phyloP scores from a whole-genome alignment of 306 rosid species.

The Corylus americana region DNA sequence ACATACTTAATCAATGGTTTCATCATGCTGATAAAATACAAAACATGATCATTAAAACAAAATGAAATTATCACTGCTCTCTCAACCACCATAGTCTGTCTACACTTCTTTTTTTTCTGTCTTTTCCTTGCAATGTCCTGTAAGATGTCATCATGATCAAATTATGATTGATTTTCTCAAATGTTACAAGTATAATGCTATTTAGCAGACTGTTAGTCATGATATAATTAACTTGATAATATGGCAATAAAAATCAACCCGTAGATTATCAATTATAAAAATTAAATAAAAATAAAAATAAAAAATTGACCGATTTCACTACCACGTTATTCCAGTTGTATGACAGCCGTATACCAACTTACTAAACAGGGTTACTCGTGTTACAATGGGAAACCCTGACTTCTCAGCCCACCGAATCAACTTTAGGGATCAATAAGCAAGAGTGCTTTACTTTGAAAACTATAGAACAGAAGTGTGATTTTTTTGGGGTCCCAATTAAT shows the following conservation, averaged over 20 bases:
- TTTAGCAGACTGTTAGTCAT: too few relatives aligned
- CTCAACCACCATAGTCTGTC: background rate
- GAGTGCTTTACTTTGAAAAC: conserved; percentile 11
- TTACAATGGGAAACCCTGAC: background rate
- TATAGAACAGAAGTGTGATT: conserved; percentile 27
- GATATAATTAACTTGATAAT: too few relatives aligned
- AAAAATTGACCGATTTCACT: too few relatives aligned
- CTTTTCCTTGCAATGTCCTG: background rate
- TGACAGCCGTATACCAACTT: too few relatives aligned
- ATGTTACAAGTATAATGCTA: too few relatives aligned
- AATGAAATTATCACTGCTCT: background rate
- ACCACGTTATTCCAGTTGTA: too few relatives aligned
- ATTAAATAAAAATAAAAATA: too few relatives aligned
- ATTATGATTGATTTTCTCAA: background rate
- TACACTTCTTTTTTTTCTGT: background rate
- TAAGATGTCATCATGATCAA: background rate
- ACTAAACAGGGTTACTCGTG: too few relatives aligned
- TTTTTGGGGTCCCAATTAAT: conserved; percentile 1
- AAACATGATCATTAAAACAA: background rate
- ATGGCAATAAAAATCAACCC: too few relatives aligned
- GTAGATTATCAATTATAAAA: too few relatives aligned
- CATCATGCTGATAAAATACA: background rate
- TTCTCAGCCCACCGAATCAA: background rate
- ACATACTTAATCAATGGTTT: background rate
- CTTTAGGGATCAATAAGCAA: background rate